Evolutionary conservation across 257 asterid genomes (phyloP).

Genomic region (Solanum arcanum): DNA sequence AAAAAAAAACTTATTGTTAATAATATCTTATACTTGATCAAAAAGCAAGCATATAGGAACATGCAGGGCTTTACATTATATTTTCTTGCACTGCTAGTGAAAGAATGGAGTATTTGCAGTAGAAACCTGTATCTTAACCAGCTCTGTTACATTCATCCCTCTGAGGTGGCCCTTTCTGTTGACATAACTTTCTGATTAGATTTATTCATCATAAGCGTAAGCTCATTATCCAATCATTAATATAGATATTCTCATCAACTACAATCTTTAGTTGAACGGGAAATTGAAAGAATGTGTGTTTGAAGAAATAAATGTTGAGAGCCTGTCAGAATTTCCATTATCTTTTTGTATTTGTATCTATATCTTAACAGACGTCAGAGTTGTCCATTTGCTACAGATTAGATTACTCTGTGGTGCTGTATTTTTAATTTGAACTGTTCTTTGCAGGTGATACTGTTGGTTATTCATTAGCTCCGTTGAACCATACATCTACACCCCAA

Average conservation of each 20-base stretch:
- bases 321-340: background rate
- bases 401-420: background rate
- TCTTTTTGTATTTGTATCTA: background rate
- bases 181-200: background rate
- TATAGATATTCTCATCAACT: background rate
- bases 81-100: background rate
- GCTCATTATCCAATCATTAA: background rate
- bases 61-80: background rate
- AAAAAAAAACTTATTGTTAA: background rate
- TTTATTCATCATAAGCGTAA: background rate
- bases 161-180: background rate
- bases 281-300: background rate
- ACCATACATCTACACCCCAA: slow-evolving; percentile 32
- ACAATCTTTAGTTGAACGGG: background rate
- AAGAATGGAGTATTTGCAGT: background rate
- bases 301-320: background rate
- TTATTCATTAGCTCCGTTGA: slow-evolving; percentile 47
- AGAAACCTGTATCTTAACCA: background rate
- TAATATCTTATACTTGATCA: background rate
- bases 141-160: background rate
- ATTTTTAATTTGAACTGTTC: slow-evolving; percentile 2
- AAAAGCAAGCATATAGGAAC: background rate
- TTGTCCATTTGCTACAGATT: background rate
- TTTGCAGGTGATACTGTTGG: slow-evolving; percentile 66
- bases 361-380: background rate